Percentiles rank a stretch among this genome's conserved stretches.
phyloP scores from a whole-genome alignment of 1,284 basidiomycete genomes.

The Rhodotorula sp. region DNA sequence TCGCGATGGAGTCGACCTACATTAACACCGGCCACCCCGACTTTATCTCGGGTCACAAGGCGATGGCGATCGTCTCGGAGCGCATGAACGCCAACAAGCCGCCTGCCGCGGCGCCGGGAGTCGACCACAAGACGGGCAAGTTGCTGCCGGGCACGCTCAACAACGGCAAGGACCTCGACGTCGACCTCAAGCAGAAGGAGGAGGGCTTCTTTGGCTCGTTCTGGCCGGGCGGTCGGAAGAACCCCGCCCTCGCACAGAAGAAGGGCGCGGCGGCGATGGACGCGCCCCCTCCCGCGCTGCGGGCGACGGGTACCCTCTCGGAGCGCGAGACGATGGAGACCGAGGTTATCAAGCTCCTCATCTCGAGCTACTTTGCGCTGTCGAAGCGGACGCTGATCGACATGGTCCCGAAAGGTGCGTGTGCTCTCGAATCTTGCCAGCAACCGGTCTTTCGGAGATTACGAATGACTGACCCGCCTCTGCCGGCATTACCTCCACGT shows the following conservation, averaged over 20 bases:
- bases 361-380: slow-evolving; percentile 76
- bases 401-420: slow-evolving; percentile 73
- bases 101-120: slow-evolving; percentile 51
- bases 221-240: slow-evolving; percentile 62
- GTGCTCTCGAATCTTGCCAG: not conserved
- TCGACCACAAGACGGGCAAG: slow-evolving; percentile 71
- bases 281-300: slow-evolving; percentile 82
- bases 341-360: slow-evolving; percentile 84
- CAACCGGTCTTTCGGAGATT: no score
- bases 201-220: slow-evolving; percentile 95
- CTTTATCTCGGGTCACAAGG: slow-evolving; percentile 95
- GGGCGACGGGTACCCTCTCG: slow-evolving; percentile 86
- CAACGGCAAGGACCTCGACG: slow-evolving; percentile 90
- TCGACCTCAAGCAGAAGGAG: slow-evolving; percentile 74
- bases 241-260: slow-evolving; percentile 62
- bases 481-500: no score
- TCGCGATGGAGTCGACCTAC: slow-evolving; percentile 94
- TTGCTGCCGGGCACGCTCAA: slow-evolving; percentile 65
- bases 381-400: slow-evolving; percentile 99
- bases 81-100: slow-evolving; percentile 72
- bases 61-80: slow-evolving; percentile 82
- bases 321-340: slow-evolving; percentile 98
- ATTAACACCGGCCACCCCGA: slow-evolving; percentile 99
- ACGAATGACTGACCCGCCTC: slow-evolving; percentile 45
- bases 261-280: slow-evolving; percentile 81